Evolutionary conservation across 768 basidiomycete species (phyloP), one percentile per base, ranked within the genome.

Genomic region (Lactifluus piperatus): DNA sequence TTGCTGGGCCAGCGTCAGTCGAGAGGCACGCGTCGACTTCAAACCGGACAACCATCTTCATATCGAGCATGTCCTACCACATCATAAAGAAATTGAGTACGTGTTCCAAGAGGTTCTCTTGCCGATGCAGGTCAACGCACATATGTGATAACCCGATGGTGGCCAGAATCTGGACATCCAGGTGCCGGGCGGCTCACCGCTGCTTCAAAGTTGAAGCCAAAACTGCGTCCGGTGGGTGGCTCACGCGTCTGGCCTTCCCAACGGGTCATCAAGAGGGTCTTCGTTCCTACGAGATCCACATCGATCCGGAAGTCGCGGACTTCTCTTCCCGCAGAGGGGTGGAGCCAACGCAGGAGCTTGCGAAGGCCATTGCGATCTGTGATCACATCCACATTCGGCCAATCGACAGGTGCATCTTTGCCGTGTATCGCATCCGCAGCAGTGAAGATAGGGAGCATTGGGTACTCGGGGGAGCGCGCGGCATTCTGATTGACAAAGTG

Each of bases 291-390:
- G 18, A 87, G 72, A 67, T 90, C 81, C 4, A 82, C 60, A 56
- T 91, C 86, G 62, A 91, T 86, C 20, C 88, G 74, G 66, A 90
- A 91, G 54, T 81, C 78, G 13, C 71, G 66, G n/a, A 65, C 60
- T 10, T 70, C 71, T 26, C 70, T 73, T 18, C 66, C 68, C 24
- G 34, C 14, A 0, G 59, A 51, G 0, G 59, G 59, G 22, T 18
- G 56, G n/a, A 79, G 73, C 83, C 82, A 86, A 26, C 81, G 74
- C 22, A 82, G 65, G 41, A 89, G 71, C 68, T 85, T 86, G 26
- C 86, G 77, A 18, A 88, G 71, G 26, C 74, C 75, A 64, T 87
- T 88, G 29, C 88, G 77, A 65, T 88, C 86, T 0, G 84, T 82
- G 60, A 88, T 72, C 45, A 75, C 50, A 44, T 80, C 74, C 6